Evolutionary conservation across 1,284 basidiomycete genomes (phyloP).

Genomic region (Boletus coffeatus): DNA sequence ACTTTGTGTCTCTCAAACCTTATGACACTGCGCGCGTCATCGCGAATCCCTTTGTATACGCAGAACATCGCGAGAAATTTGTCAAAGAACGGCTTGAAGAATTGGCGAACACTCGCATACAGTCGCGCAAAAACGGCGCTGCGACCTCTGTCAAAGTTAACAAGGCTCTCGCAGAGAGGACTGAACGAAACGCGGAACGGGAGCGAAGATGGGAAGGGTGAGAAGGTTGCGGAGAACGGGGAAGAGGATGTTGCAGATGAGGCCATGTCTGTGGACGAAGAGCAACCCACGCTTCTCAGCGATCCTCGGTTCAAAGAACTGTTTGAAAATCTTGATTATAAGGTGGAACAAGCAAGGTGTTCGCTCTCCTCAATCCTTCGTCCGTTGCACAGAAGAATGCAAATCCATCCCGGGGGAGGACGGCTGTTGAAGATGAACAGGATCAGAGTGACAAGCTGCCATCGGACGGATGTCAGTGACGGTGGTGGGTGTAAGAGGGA

Average conservation of each 20-base stretch:
- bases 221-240: slow-evolving; percentile 31
- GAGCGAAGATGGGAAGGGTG: slow-evolving; percentile 42
- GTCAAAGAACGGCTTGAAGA: slow-evolving; percentile 90
- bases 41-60: slow-evolving; percentile 93
- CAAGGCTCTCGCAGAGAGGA: slow-evolving; percentile 85
- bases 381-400: slow-evolving; percentile 48
- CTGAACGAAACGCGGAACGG: slow-evolving; percentile 71
- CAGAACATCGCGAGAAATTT: slow-evolving; percentile 87
- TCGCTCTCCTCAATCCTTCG: slow-evolving; percentile 87
- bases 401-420: slow-evolving; percentile 41
- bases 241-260: slow-evolving; percentile 33
- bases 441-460: slow-evolving; percentile 83
- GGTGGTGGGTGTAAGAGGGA: slow-evolving; percentile 37
- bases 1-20: slow-evolving; percentile 92
- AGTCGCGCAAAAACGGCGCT: slow-evolving; percentile 54
- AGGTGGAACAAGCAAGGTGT: slow-evolving; percentile 90
- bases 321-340: slow-evolving; percentile 76
- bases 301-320: slow-evolving; percentile 91
- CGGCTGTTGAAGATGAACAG: slow-evolving; percentile 87
- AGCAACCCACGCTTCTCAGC: slow-evolving; percentile 53
- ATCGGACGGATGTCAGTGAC: slow-evolving; percentile 28
- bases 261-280: slow-evolving; percentile 38
- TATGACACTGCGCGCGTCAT: slow-evolving; percentile 96
- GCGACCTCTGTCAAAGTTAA: slow-evolving; percentile 75
- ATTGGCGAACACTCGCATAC: slow-evolving; percentile 89